Evolutionary conservation across 169 alveolate genomes (phyloP).

Genomic region (Babesia ovata): DNA sequence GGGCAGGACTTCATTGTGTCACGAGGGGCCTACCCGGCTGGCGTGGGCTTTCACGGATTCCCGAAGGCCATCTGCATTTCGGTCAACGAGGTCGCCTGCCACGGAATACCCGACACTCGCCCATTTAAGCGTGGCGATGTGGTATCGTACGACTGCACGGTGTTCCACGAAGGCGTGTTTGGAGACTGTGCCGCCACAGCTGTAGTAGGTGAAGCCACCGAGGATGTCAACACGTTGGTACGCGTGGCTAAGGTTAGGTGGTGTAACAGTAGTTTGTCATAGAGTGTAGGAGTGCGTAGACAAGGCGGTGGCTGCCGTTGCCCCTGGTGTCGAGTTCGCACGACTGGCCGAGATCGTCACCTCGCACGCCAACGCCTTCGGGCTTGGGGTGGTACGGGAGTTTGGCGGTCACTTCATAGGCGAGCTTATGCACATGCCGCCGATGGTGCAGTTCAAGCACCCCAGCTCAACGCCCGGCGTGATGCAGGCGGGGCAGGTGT

Average conservation of each 20-base stretch:
- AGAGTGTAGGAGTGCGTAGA: conserved; percentile 74
- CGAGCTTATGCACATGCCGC: conserved; percentile 89
- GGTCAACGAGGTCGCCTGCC: conserved; percentile 91
- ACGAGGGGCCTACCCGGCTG: conserved; percentile 92
- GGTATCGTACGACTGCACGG: conserved; percentile 89
- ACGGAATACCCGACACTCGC: conserved; percentile 91
- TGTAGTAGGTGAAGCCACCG: conserved; percentile 69
- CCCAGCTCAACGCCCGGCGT: conserved; percentile 72
- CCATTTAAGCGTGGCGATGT: conserved; percentile 87
- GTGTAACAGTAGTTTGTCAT: neutral
- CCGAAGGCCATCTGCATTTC: conserved; percentile 92
- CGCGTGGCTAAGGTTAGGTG: conserved; percentile 63
- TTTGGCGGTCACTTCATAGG: conserved; percentile 95
- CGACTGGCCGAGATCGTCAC: conserved; percentile 86
- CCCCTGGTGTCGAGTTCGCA: conserved; percentile 85
- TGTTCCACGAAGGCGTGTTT: conserved; percentile 87
- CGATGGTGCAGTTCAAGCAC: conserved; percentile 83
- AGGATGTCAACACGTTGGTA: conserved; percentile 58
- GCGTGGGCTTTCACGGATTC: conserved; percentile 89
- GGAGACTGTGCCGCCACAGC: conserved; percentile 82
- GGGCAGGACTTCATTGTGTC: conserved; percentile 85
- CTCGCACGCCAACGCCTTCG: conserved; percentile 79
- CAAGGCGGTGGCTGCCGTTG: conserved; percentile 85
- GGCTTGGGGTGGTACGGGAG: conserved; percentile 82
- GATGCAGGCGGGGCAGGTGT: conserved; percentile 53